Conservation (phyloP, 2,329 filamentous ascomycete species). For the Fusarium sp. region DNA sequence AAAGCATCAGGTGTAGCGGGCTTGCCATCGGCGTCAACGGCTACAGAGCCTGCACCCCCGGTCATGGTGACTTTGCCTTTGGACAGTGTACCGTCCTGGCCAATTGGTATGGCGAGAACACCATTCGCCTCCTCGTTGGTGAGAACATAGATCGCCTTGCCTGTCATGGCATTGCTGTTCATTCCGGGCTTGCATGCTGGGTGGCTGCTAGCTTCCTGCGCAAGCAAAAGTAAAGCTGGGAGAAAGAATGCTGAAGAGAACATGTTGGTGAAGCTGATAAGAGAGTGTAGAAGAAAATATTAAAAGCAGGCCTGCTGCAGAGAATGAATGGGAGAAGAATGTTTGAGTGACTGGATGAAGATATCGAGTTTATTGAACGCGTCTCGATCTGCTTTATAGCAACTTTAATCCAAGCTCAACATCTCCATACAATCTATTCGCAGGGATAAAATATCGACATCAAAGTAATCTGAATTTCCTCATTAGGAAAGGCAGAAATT, state of each 20-base stretch:
- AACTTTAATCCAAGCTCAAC: rapidly evolving
- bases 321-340: neutral
- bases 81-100: slow-evolving; percentile 56
- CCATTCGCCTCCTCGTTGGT: slow-evolving; percentile 62
- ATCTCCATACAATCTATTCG: neutral
- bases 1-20: slow-evolving; percentile 60
- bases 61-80: slow-evolving; percentile 55
- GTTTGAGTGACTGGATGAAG: neutral
- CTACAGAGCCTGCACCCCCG: slow-evolving; percentile 56
- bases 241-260: neutral
- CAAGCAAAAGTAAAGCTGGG: neutral
- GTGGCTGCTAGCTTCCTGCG: neutral
- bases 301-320: slow-evolving; percentile 4
- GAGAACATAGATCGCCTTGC: slow-evolving; percentile 64
- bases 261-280: neutral
- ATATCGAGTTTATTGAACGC: neutral
- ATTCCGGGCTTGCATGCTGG: neutral
- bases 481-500: neutral
- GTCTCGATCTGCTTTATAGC: neutral
- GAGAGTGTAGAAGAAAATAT: neutral
- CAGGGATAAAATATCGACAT: neutral
- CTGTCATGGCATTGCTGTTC: neutral
- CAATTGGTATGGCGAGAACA: slow-evolving; percentile 61
- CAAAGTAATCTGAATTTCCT: slow-evolving; percentile 3
- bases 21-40: slow-evolving; percentile 50